phyloP scores from a whole-genome alignment of 257 asterid genomes.

The Solanum okadae region DNA sequence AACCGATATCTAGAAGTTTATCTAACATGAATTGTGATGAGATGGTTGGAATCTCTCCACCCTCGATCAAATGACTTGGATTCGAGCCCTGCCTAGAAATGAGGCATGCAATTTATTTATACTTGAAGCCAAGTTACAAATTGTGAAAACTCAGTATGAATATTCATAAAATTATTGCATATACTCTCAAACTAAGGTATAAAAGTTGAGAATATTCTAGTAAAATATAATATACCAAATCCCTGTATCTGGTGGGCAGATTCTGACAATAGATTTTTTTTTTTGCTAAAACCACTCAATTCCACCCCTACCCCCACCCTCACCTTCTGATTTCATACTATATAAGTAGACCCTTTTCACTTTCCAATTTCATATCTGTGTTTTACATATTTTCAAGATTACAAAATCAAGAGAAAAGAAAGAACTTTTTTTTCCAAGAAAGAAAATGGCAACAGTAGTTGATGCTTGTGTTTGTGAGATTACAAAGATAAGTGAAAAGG shows the following conservation, averaged over 20 bases:
- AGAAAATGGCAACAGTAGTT: constrained; percentile 43
- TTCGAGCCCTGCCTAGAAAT: no score
- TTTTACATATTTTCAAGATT: background rate
- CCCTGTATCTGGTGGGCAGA: constrained; percentile 11
- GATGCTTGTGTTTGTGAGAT: constrained; percentile 50
- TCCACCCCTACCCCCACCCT: background rate
- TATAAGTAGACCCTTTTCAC: background rate
- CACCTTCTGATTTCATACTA: background rate
- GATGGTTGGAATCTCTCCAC: no score
- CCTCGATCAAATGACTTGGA: no score
- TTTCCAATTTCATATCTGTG: background rate
- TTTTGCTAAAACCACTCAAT: background rate
- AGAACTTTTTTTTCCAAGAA: background rate
- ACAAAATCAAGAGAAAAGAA: background rate
- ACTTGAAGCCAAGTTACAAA: background rate
- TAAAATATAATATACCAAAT: constrained; percentile 2
- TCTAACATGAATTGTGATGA: background rate
- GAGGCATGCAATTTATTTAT: no score
- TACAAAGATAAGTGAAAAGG: constrained; percentile 41
- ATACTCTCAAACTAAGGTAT: background rate
- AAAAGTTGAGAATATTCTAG: constrained; percentile 28
- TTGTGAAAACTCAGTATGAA: background rate
- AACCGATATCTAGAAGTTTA: background rate
- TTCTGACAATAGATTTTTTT: constrained; percentile 1
- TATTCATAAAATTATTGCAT: background rate